phyloP scores from a whole-genome alignment of 331 rosid genomes.

The Spiraea crenata region DNA sequence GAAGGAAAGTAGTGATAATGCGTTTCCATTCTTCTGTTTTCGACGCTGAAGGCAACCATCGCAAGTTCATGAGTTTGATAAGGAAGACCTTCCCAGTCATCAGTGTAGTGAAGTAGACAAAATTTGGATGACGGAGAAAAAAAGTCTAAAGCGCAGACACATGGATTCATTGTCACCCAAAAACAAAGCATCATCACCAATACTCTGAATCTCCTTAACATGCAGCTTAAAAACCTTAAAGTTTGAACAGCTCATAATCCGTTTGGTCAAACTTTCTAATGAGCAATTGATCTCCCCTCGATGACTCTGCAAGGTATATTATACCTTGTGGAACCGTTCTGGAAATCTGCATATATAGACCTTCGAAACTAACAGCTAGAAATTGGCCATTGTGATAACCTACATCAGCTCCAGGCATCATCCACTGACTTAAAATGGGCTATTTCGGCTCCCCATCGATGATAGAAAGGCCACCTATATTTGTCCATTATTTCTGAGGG shows the following conservation, averaged over 20 bases:
- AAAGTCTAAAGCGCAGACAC: background rate
- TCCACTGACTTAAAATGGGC: background rate
- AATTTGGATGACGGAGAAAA: background rate
- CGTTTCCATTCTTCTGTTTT: too few relatives aligned
- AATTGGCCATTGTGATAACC: background rate
- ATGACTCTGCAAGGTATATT: background rate
- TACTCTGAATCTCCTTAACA: background rate
- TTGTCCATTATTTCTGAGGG: too few relatives aligned
- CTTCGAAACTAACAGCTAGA: background rate
- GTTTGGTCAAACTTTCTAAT: background rate
- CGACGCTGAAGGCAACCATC: too few relatives aligned
- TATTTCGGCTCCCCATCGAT: background rate
- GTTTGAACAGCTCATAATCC: background rate
- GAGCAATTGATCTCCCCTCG: background rate
- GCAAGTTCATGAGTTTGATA: too few relatives aligned
- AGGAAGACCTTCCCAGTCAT: background rate
- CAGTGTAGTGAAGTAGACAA: background rate
- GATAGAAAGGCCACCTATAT: background rate
- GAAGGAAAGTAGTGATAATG: too few relatives aligned
- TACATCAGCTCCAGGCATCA: background rate
- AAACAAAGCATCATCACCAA: constrained; percentile 1
- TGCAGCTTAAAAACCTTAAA: background rate
- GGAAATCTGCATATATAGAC: background rate
- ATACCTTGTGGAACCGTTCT: background rate
- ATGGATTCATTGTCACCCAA: background rate